phyloP scores from a whole-genome alignment of 371 early-diverging fungal genomes.

The Capniomyces stellatus region DNA sequence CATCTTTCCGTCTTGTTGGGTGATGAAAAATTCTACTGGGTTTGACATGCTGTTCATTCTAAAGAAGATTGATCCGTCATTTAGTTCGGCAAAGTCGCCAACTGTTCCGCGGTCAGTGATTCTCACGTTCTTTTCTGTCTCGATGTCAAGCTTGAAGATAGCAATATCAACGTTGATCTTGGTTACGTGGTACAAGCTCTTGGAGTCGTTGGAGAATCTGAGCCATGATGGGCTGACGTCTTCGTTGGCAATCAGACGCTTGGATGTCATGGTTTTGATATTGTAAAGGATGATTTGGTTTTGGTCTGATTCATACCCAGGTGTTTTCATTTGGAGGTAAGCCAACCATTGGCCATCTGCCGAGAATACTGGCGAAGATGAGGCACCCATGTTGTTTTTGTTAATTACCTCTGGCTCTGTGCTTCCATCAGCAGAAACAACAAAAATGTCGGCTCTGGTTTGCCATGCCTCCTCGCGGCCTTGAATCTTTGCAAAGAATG shows the following conservation, averaged over 20 bases:
- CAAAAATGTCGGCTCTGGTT: conserved; percentile 39
- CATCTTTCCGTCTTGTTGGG: not conserved
- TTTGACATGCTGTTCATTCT: not conserved
- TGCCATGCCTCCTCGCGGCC: conserved; percentile 45
- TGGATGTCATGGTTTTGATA: conserved; percentile 14
- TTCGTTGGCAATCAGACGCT: conserved; percentile 34
- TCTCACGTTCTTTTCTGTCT: not conserved
- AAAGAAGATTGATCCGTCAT: conserved; percentile 11
- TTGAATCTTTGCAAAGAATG: conserved; percentile 44
- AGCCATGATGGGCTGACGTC: conserved; percentile 38
- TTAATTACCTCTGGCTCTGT: conserved; percentile 19
- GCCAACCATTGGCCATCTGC: conserved; percentile 38
- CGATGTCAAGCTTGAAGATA: not conserved
- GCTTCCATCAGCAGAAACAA: conserved; percentile 15
- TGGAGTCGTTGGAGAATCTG: conserved; percentile 32
- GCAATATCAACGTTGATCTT: conserved; percentile 28
- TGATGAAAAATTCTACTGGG: not conserved
- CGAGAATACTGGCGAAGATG: conserved; percentile 37
- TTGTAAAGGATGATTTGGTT: conserved; percentile 43
- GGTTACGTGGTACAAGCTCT: conserved; percentile 32
- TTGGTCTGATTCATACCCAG: conserved; percentile 55
- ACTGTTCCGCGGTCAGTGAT: not conserved
- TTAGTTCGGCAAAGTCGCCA: not conserved
- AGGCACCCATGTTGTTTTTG: conserved; percentile 26
- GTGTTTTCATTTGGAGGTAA: conserved; percentile 55